Evolutionary conservation across 23 red algal species (phyloP).

Genomic region (Agarophyton chilense): DNA sequence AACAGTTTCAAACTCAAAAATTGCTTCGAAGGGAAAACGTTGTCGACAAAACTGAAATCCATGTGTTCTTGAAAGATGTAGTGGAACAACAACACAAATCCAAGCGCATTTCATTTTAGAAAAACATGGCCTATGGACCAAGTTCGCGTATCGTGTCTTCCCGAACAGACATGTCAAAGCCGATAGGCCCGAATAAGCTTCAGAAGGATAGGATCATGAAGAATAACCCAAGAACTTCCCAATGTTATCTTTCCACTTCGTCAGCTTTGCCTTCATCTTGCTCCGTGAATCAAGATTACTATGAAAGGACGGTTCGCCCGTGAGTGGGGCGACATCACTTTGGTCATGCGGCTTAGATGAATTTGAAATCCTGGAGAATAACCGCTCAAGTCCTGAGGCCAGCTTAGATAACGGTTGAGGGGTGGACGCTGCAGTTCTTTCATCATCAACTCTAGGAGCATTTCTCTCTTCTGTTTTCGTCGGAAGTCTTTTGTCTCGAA

Average conservation of each 20-base stretch:
- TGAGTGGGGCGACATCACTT: no score
- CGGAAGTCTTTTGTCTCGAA: neutral
- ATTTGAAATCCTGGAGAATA: conserved; percentile 14
- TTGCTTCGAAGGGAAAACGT: no score
- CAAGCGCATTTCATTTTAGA: no score
- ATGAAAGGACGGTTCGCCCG: neutral
- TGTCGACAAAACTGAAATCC: no score
- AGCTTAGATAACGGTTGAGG: neutral
- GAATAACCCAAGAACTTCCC: neutral
- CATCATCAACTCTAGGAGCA: neutral
- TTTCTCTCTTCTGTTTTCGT: neutral
- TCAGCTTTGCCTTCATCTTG: neutral
- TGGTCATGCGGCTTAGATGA: neutral
- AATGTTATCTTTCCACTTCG: neutral
- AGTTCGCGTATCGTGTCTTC: no score
- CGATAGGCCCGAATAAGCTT: no score
- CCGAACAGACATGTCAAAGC: no score
- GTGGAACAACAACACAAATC: no score
- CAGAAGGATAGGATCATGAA: no score
- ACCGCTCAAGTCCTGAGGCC: neutral
- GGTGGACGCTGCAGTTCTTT: neutral
- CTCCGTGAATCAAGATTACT: neutral
- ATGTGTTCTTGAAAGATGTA: no score
- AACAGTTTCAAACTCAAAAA: no score
- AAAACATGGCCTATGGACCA: no score